Base-by-base conservation (phyloP, 768 basidiomycete species). In the Boletus reticuloceps region DNA sequence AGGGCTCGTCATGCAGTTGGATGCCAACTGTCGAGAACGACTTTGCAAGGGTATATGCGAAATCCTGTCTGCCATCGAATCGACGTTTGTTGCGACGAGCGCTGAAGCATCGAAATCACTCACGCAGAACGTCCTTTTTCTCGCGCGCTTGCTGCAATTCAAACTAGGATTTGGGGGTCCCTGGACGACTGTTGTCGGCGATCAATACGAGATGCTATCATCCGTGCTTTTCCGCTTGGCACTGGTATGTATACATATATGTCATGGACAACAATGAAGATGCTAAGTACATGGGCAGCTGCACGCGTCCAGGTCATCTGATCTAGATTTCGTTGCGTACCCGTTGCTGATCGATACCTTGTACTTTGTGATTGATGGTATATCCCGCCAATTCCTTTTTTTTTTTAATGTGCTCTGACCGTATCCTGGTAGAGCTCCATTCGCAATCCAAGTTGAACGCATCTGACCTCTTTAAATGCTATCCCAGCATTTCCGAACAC, bases 311-410 rank as follows among this genome's bases (percentile, higher is more conserved):
- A 82, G 84, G n/a, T 71, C 74, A 40, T 72, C 60, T 5, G 59
- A 77, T 49, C 69, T 82, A 10, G 82, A 88, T 62, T 68, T 80
- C 2, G 75, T 84, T 41, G 74, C 80, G 43, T 91, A 84, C 70
- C 79, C 86, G 0, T 66, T 91, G 41, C 70, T 91, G 32, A 68
- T 90, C 22, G 90, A 93, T 72, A 91, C 90, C 4, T 71, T 89
- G 1, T 82, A 83, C 61, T 88, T 85, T 64, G 70, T 89, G 9
- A 75, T 88, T 31, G 91, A 92, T 64, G 90, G 90, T 89, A 61
- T 54, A 79, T 58, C 32, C 27, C 10, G 17, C 14, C 6, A 3
- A 13, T 31, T 5, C 16, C 25, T n/a, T n/a, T n/a, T 27, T 31
- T 2, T n/a, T 19, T 3, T 27, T 2, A 2, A 12, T 16, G 6